phyloP scores from a whole-genome alignment of 106 monocot genomes.

The Platanthera guangdongensis region DNA sequence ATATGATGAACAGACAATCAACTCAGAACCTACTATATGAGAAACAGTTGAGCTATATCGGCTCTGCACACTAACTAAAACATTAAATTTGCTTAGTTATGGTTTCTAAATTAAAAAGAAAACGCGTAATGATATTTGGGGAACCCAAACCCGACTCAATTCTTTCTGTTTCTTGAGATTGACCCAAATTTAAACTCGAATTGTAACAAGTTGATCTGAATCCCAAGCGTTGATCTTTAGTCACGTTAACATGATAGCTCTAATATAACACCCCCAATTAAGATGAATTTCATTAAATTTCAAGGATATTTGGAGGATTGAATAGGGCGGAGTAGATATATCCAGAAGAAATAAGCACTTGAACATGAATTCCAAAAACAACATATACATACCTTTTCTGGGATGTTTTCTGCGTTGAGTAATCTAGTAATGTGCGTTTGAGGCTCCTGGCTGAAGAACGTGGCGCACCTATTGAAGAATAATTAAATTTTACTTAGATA shows the following conservation, averaged over 20 bases:
- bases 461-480: background rate
- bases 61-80: no score
- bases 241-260: background rate
- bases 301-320: background rate
- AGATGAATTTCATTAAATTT: background rate
- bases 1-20: no score
- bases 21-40: no score
- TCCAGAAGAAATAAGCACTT: background rate
- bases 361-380: background rate
- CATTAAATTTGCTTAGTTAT: no score
- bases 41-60: no score
- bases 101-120: no score
- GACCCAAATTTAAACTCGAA: no score
- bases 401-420: background rate
- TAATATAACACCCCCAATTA: background rate
- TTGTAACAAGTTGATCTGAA: background rate
- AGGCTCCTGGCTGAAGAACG: background rate
- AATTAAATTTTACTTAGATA: background rate
- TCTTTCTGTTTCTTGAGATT: no score
- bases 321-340: background rate
- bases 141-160: no score
- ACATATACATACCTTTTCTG: background rate
- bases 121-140: no score
- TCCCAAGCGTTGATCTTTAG: background rate
- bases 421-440: background rate